Conservation (phyloP, 495 filamentous ascomycete genomes). For the Penicillium robsamsonii region DNA sequence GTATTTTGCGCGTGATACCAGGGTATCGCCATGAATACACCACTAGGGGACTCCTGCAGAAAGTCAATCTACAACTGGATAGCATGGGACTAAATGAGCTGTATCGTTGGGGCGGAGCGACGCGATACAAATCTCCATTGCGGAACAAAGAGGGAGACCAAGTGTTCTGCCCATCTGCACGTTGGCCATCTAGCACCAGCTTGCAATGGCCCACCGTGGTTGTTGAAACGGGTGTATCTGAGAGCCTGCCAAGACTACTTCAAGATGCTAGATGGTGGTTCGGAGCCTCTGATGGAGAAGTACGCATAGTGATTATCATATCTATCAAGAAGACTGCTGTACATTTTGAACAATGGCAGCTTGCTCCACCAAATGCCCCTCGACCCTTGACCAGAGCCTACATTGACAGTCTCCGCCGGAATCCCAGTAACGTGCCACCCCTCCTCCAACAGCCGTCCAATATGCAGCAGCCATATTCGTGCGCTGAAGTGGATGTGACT, state of each 20-base stretch:
- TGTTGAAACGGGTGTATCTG: not conserved
- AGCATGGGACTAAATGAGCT: too few relatives aligned
- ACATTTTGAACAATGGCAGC: slow-evolving; percentile 2
- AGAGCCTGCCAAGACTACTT: not conserved
- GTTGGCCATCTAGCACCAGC: not conserved
- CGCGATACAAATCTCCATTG: too few relatives aligned
- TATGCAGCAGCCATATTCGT: not conserved
- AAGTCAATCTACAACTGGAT: too few relatives aligned
- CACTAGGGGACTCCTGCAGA: too few relatives aligned
- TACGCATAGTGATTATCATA: not conserved
- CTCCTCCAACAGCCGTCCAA: not conserved
- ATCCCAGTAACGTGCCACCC: not conserved
- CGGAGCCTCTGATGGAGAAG: not conserved
- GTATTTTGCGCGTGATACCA: too few relatives aligned
- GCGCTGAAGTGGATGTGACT: too few relatives aligned
- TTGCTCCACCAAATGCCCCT: not conserved
- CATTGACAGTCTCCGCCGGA: slow-evolving; percentile 1
- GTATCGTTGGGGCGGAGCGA: too few relatives aligned
- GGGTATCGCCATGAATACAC: too few relatives aligned
- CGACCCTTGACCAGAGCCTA: not conserved
- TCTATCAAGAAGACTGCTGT: not conserved
- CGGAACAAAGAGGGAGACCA: too few relatives aligned
- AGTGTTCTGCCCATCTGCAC: too few relatives aligned
- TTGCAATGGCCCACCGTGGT: not conserved
- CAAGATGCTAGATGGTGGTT: not conserved